A percentile compares a stretch with the other conserved stretches of the same genome.
Evolutionary conservation across 108 stramenopile species (phyloP).

Genomic region (Nannochloropsis oceanica): DNA sequence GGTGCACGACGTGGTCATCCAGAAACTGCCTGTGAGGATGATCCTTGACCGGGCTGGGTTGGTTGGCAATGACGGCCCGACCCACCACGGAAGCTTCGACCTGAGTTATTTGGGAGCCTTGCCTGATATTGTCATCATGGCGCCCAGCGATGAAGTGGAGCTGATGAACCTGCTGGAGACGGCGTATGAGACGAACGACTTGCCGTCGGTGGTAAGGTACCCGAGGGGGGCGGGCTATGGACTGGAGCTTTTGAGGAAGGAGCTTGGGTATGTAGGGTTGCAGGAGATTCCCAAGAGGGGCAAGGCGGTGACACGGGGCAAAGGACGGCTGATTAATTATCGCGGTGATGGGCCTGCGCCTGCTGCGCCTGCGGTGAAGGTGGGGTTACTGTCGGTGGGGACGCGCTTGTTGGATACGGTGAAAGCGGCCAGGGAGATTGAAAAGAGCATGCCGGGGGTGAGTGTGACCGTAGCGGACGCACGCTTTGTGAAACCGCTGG

Average conservation of each 20-base stretch:
- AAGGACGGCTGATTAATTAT: constrained; percentile 73
- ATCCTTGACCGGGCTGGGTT: constrained; percentile 86
- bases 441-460: constrained; percentile 49
- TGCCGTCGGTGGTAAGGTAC: constrained; percentile 69
- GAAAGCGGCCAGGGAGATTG: constrained; percentile 71
- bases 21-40: constrained; percentile 85
- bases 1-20: constrained; percentile 86
- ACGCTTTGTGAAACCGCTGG: constrained; percentile 89
- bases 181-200: constrained; percentile 64
- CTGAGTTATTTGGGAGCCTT: constrained; percentile 79
- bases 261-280: constrained; percentile 60
- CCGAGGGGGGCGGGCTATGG: constrained; percentile 88
- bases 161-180: constrained; percentile 85
- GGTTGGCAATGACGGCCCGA: constrained; percentile 92
- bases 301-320: constrained; percentile 50
- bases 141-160: constrained; percentile 82
- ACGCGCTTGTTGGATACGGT: constrained; percentile 72
- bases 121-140: constrained; percentile 85
- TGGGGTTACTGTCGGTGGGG: constrained; percentile 52
- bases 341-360: constrained; percentile 40
- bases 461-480: constrained; percentile 88
- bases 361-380: not conserved
- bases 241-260: constrained; percentile 55
- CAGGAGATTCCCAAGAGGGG: constrained; percentile 42
- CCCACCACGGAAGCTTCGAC: constrained; percentile 88